Evolutionary conservation across 345 rosid genomes (phyloP), one percentile per base, ranked within the genome.

Genomic region (Tarenaya hassleriana): DNA sequence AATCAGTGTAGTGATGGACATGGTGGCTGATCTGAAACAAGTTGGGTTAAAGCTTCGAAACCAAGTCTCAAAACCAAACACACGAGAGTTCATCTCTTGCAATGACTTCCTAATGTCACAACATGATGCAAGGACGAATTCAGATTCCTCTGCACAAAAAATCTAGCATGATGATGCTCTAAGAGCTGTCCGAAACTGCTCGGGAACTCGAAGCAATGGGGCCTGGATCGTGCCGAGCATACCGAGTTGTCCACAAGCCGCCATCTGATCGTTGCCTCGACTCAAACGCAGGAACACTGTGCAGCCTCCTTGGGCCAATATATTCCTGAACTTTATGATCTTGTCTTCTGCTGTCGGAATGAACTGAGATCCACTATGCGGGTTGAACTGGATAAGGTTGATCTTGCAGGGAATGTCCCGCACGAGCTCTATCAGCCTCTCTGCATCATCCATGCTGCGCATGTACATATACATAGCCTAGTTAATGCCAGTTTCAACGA

Each of bases 241-340:
- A 60, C 98, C 98, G 27, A 91, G 98, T 74, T 91, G 98, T 37
- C 98, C 95, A 50, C 95, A 87, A 13, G 96, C 98, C 31, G 96
- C 98, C 98, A 82, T 91, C 76, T 84, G 80, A 76, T 91, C 98
- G 32, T 87, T 87, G 17, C 96, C 98, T 72, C 92, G 73, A 58
- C 95, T 84, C 45, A 65, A 66, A 47, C 96, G 60, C 72, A 79
- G 53, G 61, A 87, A 76, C 58, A 87, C 96, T 0, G 56, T 40
- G 70, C 83, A 76, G 24, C 86, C 88, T 34, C 67, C 96, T 69
- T 64, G 79, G 2, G 82, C 90, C 69, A 91, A 67, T 33, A 67
- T 47, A 56, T 87, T 91, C 32, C 90, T 76, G 47, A 91, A 91
- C 77, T 84, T 71, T 9, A 84, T 75, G 76, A 91, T 91, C 56